A percentile compares a stretch with the other conserved stretches of the same genome.
Conservation (phyloP, 306 rosid genomes). For the Vicia sativa region DNA sequence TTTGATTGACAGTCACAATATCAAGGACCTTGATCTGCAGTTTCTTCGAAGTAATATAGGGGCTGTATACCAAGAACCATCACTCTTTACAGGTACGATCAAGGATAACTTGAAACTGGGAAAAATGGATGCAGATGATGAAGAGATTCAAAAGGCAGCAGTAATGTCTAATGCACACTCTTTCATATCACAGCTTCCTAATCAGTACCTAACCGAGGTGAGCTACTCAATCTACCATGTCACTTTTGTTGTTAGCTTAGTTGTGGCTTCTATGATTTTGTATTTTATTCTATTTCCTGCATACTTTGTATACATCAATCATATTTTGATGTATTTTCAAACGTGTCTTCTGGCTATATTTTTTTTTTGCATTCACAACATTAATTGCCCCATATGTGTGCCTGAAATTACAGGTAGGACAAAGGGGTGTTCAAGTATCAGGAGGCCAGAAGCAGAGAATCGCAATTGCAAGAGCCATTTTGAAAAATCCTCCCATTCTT, state of each 20-base stretch:
- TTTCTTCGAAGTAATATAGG: conserved; percentile 74
- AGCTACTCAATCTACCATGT: conserved; percentile 33
- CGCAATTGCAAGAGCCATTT: conserved; percentile 88
- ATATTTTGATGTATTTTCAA: conserved; percentile 3
- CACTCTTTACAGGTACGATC: conserved; percentile 74
- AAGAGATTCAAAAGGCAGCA: conserved; percentile 63
- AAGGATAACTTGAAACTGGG: conserved; percentile 78
- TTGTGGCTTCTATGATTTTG: conserved; percentile 2
- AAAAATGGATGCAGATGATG: conserved; percentile 69
- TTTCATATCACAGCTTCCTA: conserved; percentile 77
- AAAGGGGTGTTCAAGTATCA: conserved; percentile 83
- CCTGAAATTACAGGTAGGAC: conserved; percentile 60
- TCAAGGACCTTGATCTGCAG: conserved; percentile 74
- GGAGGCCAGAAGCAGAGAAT: conserved; percentile 94
- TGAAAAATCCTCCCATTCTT: conserved; percentile 80
- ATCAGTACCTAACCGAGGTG: conserved; percentile 79
- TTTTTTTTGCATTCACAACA: conserved; percentile 8
- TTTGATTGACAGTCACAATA: conserved; percentile 62
- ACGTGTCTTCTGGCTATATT: not conserved
- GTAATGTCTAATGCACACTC: conserved; percentile 77
- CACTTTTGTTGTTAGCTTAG: conserved; percentile 1
- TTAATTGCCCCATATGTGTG: conserved; percentile 12
- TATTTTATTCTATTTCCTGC: not conserved
- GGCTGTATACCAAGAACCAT: conserved; percentile 82
- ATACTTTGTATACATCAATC: conserved; percentile 19